Percentiles rank a stretch among this genome's conserved stretches.
Conservation (phyloP, 257 asterid genomes). For the Echites panduratus region DNA sequence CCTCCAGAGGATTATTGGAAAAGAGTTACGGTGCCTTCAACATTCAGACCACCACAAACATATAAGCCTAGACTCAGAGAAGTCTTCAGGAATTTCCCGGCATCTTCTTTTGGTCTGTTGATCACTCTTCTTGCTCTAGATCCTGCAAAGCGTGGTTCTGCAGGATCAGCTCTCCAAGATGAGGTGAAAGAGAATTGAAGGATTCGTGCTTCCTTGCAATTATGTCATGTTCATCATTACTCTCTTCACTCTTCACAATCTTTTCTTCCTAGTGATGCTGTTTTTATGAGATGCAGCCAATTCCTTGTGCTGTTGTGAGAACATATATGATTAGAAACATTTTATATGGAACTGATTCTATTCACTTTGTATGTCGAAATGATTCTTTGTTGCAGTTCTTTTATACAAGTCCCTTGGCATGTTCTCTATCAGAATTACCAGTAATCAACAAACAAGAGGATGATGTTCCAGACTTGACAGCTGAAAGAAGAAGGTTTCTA, state of each 20-base stretch:
- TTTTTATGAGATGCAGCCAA: not conserved
- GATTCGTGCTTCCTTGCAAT: not conserved
- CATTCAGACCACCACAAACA: constrained; percentile 61
- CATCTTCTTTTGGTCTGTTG: constrained; percentile 53
- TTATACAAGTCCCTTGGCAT: constrained; percentile 50
- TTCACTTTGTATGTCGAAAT: not conserved
- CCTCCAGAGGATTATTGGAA: constrained; percentile 61
- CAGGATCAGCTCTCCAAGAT: constrained; percentile 49
- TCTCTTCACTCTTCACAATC: no score
- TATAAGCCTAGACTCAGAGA: constrained; percentile 47
- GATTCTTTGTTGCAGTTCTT: constrained; percentile 42
- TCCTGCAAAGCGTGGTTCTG: constrained; percentile 51
- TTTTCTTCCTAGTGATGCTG: no score
- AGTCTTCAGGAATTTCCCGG: constrained; percentile 50
- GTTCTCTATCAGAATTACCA: constrained; percentile 59
- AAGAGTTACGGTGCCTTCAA: constrained; percentile 42
- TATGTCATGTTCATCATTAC: not conserved
- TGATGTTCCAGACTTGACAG: constrained; percentile 26
- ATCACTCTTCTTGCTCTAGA: constrained; percentile 55
- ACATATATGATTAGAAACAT: not conserved
- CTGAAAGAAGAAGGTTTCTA: constrained; percentile 40
- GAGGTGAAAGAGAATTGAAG: constrained; percentile 23
- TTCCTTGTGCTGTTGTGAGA: not conserved
- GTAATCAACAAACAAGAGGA: constrained; percentile 33
- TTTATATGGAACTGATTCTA: not conserved